Conservation (phyloP, 2,329 filamentous ascomycete genomes). For the Nemania abortiva region DNA sequence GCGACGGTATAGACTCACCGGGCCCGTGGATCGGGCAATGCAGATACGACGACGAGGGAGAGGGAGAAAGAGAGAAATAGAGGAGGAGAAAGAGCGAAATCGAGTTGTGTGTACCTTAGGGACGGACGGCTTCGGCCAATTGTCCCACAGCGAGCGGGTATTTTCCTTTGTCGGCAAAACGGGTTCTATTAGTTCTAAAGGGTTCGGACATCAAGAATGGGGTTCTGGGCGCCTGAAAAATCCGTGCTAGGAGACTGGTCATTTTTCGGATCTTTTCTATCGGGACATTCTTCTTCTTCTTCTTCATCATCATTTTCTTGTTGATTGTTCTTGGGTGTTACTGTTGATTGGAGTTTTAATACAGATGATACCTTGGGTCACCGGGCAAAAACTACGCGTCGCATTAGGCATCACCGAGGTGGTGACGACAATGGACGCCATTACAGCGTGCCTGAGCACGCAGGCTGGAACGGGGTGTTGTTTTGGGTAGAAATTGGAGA, state of each 20-base stretch:
- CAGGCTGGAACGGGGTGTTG: conserved; percentile 17
- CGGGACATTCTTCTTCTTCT: conserved; percentile 6
- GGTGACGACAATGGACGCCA: conserved; percentile 19
- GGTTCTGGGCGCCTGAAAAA: conserved; percentile 36
- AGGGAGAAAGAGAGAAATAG: background rate
- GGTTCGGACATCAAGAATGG: conserved; percentile 35
- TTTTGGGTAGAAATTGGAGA: conserved; percentile 36
- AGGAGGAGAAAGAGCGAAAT: conserved; percentile 36
- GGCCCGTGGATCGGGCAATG: conserved; percentile 20
- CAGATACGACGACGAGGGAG: conserved; percentile 8
- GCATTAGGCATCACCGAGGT: conserved; percentile 33
- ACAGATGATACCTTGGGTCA: conserved; percentile 24
- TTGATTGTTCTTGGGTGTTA: background rate
- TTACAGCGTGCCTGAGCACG: conserved; percentile 17
- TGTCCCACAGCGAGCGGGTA: conserved; percentile 32
- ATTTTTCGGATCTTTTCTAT: conserved; percentile 37
- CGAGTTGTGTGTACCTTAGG: conserved; percentile 29
- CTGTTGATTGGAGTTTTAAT: conserved; percentile 26
- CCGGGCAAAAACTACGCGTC: conserved; percentile 21
- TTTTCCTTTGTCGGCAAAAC: conserved; percentile 37
- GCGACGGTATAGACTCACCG: conserved; percentile 52
- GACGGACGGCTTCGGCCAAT: conserved; percentile 30
- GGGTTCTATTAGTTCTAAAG: conserved; percentile 31
- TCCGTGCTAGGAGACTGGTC: conserved; percentile 42
- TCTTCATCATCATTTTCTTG: background rate